Evolutionary conservation across 2,329 filamentous ascomycete genomes (phyloP).

Genomic region (Rasamsonia emersonii): DNA sequence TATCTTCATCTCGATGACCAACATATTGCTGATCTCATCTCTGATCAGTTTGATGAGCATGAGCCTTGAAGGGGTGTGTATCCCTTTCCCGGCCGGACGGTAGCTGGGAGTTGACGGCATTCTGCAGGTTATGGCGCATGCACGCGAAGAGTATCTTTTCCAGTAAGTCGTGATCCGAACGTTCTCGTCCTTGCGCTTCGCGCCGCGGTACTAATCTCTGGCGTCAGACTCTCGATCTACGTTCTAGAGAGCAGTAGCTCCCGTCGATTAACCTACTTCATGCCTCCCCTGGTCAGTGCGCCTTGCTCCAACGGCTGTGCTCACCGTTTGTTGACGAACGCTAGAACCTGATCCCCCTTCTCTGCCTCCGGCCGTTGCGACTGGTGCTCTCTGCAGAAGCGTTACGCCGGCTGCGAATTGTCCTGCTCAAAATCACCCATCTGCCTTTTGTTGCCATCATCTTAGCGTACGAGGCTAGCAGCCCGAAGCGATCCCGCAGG

Average conservation of each 20-base stretch:
- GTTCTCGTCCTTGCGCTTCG: neutral
- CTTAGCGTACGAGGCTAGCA: slow-evolving; percentile 43
- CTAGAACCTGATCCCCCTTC: slow-evolving; percentile 52
- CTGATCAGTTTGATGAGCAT: slow-evolving; percentile 52
- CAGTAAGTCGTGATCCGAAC: no score
- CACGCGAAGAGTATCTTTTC: slow-evolving; percentile 54
- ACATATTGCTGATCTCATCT: slow-evolving; percentile 52
- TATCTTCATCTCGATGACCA: slow-evolving; percentile 53
- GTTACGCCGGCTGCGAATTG: slow-evolving; percentile 47
- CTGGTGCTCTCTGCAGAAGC: slow-evolving; percentile 47
- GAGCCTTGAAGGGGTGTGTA: slow-evolving; percentile 45
- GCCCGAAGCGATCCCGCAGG: slow-evolving; percentile 19
- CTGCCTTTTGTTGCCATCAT: slow-evolving; percentile 50
- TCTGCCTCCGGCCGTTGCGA: slow-evolving; percentile 49
- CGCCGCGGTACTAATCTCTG: slow-evolving; percentile 2
- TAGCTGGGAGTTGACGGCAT: neutral
- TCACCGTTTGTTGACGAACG: neutral
- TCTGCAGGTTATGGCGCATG: slow-evolving; percentile 50
- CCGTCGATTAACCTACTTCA: slow-evolving; percentile 38
- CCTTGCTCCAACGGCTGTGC: slow-evolving; percentile 1
- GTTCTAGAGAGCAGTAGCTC: slow-evolving; percentile 39
- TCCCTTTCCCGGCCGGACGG: neutral
- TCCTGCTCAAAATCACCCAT: slow-evolving; percentile 52
- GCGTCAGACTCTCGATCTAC: slow-evolving; percentile 32
- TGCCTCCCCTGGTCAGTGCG: slow-evolving; percentile 36